A percentile compares a stretch with the other conserved stretches of the same genome.
Evolutionary conservation across 176 grass and related monocot species (phyloP).

Genomic region (Rhipidocladum racemiflorum): DNA sequence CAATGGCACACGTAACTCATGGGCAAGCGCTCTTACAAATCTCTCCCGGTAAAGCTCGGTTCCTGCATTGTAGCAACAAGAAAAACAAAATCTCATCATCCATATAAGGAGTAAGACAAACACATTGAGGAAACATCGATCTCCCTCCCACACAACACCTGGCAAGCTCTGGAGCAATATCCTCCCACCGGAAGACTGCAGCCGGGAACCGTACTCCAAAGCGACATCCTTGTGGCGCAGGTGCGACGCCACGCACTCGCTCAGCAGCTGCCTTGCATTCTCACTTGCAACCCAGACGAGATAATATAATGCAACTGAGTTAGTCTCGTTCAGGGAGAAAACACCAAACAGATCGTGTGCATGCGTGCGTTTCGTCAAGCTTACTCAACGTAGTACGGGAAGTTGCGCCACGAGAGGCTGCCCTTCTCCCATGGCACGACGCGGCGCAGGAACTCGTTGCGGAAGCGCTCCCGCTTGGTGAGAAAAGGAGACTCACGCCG

Average conservation of each 20-base stretch:
- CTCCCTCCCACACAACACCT: conserved; percentile 44
- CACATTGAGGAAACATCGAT: not conserved
- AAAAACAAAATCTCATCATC: not conserved
- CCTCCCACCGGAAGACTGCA: conserved; percentile 62
- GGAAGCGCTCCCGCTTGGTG: conserved; percentile 71
- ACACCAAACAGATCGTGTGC: not conserved
- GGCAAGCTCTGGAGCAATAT: conserved; percentile 74
- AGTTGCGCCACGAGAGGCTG: conserved; percentile 67
- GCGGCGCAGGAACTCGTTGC: conserved; percentile 78
- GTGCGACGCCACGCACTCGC: conserved; percentile 77
- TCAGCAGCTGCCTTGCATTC: conserved; percentile 48
- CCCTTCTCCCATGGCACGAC: conserved; percentile 70
- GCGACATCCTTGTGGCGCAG: conserved; percentile 57
- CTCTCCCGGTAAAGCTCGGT: conserved; percentile 89
- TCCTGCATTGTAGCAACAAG: conserved; percentile 41
- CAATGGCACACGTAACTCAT: conserved; percentile 59
- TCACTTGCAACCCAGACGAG: conserved; percentile 44
- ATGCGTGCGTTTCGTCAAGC: not conserved
- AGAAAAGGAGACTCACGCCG: conserved; percentile 66
- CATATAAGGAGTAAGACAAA: not conserved
- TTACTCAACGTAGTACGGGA: conserved; percentile 88
- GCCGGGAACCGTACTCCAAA: conserved; percentile 52
- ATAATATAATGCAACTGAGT: not conserved
- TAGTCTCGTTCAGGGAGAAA: not conserved
- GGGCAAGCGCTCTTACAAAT: conserved; percentile 72